These are phyloP conservation scores for Trichoderma lentiforme DNA, from an alignment of 2,329 filamentous ascomycete species.

Conservation along the genomic window DNA sequence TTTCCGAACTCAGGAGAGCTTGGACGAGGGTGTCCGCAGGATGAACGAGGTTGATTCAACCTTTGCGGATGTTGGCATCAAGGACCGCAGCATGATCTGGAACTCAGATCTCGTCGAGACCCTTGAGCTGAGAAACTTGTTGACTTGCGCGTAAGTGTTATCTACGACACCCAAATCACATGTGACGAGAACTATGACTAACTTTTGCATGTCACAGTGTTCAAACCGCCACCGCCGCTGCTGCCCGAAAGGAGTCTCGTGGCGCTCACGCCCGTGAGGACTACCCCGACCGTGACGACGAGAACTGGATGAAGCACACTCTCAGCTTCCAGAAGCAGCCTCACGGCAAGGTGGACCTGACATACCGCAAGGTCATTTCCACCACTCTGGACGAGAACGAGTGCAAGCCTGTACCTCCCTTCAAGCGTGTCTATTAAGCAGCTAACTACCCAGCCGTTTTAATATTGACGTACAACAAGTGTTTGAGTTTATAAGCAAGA, in stretches of 20 bases:
- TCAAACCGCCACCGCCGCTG: slow-evolving; percentile 87
- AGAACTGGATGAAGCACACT: slow-evolving; percentile 99
- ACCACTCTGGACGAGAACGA: slow-evolving; percentile 90
- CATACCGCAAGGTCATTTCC: slow-evolving; percentile 78
- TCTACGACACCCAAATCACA: not conserved
- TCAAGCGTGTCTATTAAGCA: slow-evolving; percentile 84
- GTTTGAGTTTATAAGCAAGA: slow-evolving; percentile 7
- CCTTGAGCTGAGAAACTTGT: slow-evolving; percentile 87
- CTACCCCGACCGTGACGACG: slow-evolving; percentile 90
- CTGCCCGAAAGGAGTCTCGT: slow-evolving; percentile 94
- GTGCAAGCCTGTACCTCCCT: slow-evolving; percentile 93
- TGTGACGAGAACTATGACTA: not conserved
- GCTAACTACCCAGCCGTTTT: slow-evolving; percentile 1
- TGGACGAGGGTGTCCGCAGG: slow-evolving; percentile 89
- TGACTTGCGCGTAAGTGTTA: slow-evolving; percentile 85
- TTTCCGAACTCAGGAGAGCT: slow-evolving; percentile 89
- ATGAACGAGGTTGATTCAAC: slow-evolving; percentile 79
- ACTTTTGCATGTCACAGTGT: slow-evolving; percentile 47
- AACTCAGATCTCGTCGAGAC: slow-evolving; percentile 97
- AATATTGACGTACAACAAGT: not conserved
- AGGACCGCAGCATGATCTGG: slow-evolving; percentile 99
- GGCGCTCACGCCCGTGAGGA: slow-evolving; percentile 97
- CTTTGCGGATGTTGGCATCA: slow-evolving; percentile 84
- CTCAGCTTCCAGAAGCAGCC: slow-evolving; percentile 92
- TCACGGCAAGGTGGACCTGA: slow-evolving; percentile 80